Evolutionary conservation across 2,329 filamentous ascomycete genomes (phyloP).

Genomic region (Fusarium sp.): DNA sequence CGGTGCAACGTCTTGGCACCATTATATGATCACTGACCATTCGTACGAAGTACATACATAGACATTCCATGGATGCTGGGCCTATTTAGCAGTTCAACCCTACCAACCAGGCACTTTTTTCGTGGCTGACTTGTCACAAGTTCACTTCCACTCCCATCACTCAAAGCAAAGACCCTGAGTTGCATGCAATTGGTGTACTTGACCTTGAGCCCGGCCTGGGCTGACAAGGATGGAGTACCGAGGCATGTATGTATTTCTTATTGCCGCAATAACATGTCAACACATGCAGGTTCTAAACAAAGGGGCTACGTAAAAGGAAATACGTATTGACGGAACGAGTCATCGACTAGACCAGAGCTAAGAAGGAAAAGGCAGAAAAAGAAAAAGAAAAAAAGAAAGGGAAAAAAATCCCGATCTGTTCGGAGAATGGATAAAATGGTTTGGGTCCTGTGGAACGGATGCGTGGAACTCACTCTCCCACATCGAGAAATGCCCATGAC

Average conservation of each 20-base stretch:
- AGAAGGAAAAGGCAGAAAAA: neutral
- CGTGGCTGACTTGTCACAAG: neutral
- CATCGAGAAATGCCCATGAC: slow-evolving; percentile 40
- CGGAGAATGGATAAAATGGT: slow-evolving; percentile 27
- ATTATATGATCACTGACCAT: neutral
- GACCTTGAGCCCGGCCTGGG: neutral
- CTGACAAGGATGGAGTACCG: slow-evolving; percentile 10
- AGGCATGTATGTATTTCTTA: slow-evolving; percentile 2
- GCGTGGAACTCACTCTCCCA: slow-evolving; percentile 36
- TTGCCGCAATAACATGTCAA: slow-evolving; percentile 2
- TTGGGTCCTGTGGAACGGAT: slow-evolving; percentile 25
- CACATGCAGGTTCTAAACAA: slow-evolving; percentile 6
- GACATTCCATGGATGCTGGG: neutral
- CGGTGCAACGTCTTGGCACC: slow-evolving; percentile 31
- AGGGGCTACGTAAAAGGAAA: neutral
- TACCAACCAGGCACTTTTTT: neutral
- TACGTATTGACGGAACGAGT: neutral
- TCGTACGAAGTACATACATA: too few species aligned
- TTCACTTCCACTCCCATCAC: neutral
- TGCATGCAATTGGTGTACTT: neutral
- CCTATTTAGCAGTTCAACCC: neutral
- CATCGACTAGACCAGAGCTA: neutral
- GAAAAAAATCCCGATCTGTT: slow-evolving; percentile 31
- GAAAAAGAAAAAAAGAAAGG: neutral
- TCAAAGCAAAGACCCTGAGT: neutral